Evolutionary conservation across 257 asterid genomes (phyloP).

Genomic region (Nicotiana sylvestris): DNA sequence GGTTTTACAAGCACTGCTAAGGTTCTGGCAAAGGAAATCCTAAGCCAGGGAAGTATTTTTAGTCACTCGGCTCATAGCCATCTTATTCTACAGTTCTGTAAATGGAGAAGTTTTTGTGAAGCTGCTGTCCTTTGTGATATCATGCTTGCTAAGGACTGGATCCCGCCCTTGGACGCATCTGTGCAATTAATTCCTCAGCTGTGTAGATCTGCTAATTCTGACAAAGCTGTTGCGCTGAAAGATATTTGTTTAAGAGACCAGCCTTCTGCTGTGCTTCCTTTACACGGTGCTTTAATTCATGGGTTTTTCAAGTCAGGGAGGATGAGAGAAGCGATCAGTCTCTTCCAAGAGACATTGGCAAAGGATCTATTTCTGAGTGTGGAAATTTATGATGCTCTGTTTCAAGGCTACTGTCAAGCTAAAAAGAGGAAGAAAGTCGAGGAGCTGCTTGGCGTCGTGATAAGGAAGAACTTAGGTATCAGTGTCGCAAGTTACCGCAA

Average conservation of each 20-base stretch:
- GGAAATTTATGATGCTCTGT: slow-evolving; percentile 36
- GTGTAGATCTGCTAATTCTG: slow-evolving; percentile 38
- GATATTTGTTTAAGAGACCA: slow-evolving; percentile 36
- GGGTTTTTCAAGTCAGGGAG: slow-evolving; percentile 45
- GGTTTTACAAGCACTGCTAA: slow-evolving; percentile 44
- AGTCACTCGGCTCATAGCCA: slow-evolving; percentile 34
- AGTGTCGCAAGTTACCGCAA: slow-evolving; percentile 51
- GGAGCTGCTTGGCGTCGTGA: slow-evolving; percentile 49
- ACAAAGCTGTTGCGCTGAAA: slow-evolving; percentile 48
- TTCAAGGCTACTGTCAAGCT: slow-evolving; percentile 42
- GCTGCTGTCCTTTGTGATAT: slow-evolving; percentile 40
- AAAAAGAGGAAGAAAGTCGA: slow-evolving; percentile 33
- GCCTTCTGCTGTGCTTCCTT: slow-evolving; percentile 28
- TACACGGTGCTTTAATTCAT: slow-evolving; percentile 38
- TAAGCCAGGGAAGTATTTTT: slow-evolving; percentile 17
- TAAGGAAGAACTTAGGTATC: slow-evolving; percentile 42
- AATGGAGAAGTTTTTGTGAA: slow-evolving; percentile 48
- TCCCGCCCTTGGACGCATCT: slow-evolving; percentile 40
- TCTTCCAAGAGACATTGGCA: slow-evolving; percentile 37
- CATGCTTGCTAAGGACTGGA: slow-evolving; percentile 41
- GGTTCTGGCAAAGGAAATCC: slow-evolving; percentile 44
- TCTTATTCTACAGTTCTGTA: slow-evolving; percentile 48
- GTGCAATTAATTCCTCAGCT: slow-evolving; percentile 44
- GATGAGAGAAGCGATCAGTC: slow-evolving; percentile 39
- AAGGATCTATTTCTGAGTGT: slow-evolving; percentile 26